These are phyloP conservation scores for Agaricales sp. DNA, from an alignment of 1,284 basidiomycete genomes.

Conservation along the genomic window DNA sequence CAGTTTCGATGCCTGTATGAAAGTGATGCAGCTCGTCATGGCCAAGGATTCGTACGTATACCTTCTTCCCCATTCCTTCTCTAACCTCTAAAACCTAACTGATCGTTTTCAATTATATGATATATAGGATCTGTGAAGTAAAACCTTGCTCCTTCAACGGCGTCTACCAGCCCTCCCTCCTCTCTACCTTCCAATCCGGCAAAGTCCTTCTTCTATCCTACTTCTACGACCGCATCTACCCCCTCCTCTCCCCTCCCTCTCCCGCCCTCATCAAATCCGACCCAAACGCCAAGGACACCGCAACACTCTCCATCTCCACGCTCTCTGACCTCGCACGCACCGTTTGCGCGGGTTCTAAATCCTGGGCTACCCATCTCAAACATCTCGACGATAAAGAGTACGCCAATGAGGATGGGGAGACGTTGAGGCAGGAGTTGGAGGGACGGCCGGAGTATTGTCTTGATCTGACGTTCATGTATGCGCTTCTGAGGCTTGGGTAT, in stretches of 20 bases:
- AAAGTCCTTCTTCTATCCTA: slow-evolving; percentile 86
- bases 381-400: neutral
- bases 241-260: slow-evolving; percentile 45
- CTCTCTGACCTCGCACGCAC: slow-evolving; percentile 57
- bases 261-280: slow-evolving; percentile 10
- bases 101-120: neutral
- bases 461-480: slow-evolving; percentile 94
- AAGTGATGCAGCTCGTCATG: slow-evolving; percentile 85
- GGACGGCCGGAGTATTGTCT: slow-evolving; percentile 91
- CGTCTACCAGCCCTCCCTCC: slow-evolving; percentile 93
- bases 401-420: neutral
- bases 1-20: slow-evolving; percentile 78
- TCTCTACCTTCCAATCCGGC: slow-evolving; percentile 79
- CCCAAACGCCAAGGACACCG: slow-evolving; percentile 8
- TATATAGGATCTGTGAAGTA: slow-evolving; percentile 66
- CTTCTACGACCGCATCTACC: slow-evolving; percentile 91
- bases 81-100: slow-evolving; percentile 2
- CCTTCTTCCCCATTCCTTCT: slow-evolving; percentile 3
- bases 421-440: slow-evolving; percentile 63
- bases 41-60: slow-evolving; percentile 93
- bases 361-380: neutral
- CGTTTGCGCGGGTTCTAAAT: slow-evolving; percentile 58
- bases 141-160: slow-evolving; percentile 96
- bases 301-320: slow-evolving; percentile 45
- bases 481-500: slow-evolving; percentile 74